phyloP scores from a whole-genome alignment of 177 flowering plant genomes.

The Telopea speciosissima region DNA sequence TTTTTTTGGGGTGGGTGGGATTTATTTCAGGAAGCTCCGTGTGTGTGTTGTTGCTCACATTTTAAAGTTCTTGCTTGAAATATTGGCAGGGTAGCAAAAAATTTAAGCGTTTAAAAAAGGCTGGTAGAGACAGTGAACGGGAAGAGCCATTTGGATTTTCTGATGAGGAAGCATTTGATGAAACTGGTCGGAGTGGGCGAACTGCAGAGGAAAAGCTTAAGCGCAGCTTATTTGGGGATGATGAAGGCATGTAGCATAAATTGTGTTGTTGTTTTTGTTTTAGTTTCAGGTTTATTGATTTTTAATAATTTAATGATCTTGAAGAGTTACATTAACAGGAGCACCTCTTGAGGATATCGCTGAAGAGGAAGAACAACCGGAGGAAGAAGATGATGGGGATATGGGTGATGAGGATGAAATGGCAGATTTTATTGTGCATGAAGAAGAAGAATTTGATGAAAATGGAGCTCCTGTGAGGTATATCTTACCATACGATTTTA shows the following conservation, averaged over 20 bases:
- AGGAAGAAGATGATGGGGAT: slow-evolving; percentile 64
- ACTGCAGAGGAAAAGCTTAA: slow-evolving; percentile 81
- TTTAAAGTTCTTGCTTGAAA: slow-evolving; percentile 2
- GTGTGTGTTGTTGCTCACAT: neutral
- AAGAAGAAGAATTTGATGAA: slow-evolving; percentile 68
- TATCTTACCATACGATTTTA: neutral
- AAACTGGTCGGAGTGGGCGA: slow-evolving; percentile 47
- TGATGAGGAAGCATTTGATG: slow-evolving; percentile 65
- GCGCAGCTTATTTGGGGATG: slow-evolving; percentile 75
- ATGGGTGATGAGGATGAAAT: slow-evolving; percentile 91
- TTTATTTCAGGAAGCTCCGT: too few relatives aligned
- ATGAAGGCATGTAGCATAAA: slow-evolving; percentile 43
- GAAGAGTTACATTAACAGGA: slow-evolving; percentile 21
- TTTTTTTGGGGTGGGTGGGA: neutral
- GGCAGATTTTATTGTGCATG: slow-evolving; percentile 92
- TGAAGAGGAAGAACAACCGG: slow-evolving; percentile 69
- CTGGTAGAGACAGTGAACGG: slow-evolving; percentile 47
- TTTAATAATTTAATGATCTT: neutral
- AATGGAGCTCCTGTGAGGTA: slow-evolving; percentile 73
- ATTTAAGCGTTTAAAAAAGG: slow-evolving; percentile 86
- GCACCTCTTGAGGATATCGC: slow-evolving; percentile 68
- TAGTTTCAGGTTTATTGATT: neutral
- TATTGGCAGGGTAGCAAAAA: slow-evolving; percentile 58
- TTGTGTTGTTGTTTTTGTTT: neutral
- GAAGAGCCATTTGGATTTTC: slow-evolving; percentile 52